Conservation (phyloP, 1,284 basidiomycete species). For the Trichosporon sp. region DNA sequence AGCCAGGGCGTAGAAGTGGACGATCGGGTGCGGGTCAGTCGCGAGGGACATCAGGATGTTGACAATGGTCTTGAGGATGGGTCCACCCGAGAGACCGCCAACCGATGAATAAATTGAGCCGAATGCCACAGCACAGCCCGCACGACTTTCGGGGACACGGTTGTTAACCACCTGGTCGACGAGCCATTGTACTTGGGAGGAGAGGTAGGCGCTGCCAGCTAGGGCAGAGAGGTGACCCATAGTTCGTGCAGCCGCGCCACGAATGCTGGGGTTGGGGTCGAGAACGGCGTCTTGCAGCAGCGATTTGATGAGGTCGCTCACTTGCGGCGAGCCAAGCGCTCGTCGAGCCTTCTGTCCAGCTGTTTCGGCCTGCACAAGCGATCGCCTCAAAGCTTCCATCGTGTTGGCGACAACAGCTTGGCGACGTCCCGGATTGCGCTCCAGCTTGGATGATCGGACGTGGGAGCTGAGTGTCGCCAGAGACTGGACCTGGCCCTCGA, state of each 20-base stretch:
- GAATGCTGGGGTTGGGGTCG: conserved; percentile 70
- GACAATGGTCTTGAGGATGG: conserved; percentile 90
- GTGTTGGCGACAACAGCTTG: conserved; percentile 81
- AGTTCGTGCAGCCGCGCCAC: conserved; percentile 78
- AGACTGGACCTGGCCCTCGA: conserved; percentile 60
- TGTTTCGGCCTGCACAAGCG: conserved; percentile 60
- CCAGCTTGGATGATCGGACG: conserved; percentile 69
- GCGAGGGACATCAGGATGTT: conserved; percentile 93
- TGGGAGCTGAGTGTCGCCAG: conserved; percentile 60
- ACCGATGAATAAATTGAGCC: conserved; percentile 91
- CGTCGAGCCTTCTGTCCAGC: conserved; percentile 58
- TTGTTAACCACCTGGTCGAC: conserved; percentile 97
- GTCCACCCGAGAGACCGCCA: conserved; percentile 86
- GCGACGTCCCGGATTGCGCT: conserved; percentile 82
- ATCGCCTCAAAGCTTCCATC: conserved; percentile 69
- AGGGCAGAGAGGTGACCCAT: conserved; percentile 82
- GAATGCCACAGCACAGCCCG: conserved; percentile 89
- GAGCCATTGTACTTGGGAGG: conserved; percentile 80
- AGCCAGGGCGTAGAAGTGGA: conserved; percentile 87
- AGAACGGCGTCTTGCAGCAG: conserved; percentile 77
- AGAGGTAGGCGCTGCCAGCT: conserved; percentile 78
- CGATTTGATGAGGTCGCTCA: conserved; percentile 63
- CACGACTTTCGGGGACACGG: conserved; percentile 84
- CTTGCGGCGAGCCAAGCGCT: conserved; percentile 62
- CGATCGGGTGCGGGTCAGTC: conserved; percentile 92